A percentile compares a stretch with the other conserved stretches of the same genome.
These are phyloP conservation scores for Tympanopsis confertula DNA, from an alignment of 2,329 filamentous ascomycete species.

Conservation along the genomic window DNA sequence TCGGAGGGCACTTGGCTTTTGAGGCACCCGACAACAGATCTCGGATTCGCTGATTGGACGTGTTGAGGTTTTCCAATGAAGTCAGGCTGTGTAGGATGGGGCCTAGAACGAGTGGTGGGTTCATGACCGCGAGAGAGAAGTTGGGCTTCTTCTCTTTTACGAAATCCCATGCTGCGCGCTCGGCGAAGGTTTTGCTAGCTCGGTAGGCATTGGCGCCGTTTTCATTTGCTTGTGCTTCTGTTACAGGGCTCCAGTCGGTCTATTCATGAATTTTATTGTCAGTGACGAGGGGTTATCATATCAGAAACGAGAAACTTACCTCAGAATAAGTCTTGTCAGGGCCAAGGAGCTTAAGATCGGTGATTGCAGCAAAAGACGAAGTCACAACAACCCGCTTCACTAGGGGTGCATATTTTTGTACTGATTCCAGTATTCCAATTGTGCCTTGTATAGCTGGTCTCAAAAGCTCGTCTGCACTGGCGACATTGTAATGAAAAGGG, in stretches of 20 bases:
- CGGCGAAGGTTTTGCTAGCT: neutral
- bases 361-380: slow-evolving; percentile 34
- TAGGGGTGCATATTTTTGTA: slow-evolving; percentile 10
- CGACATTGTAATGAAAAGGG: slow-evolving; percentile 17
- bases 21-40: neutral
- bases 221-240: slow-evolving; percentile 26
- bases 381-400: slow-evolving; percentile 35
- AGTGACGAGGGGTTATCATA: slow-evolving; percentile 11
- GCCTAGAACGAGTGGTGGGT: neutral
- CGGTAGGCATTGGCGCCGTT: neutral
- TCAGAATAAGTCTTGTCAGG: slow-evolving; percentile 31
- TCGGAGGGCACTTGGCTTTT: neutral
- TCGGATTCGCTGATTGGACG: neutral
- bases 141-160: neutral
- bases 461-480: slow-evolving; percentile 27
- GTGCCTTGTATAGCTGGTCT: slow-evolving; percentile 29
- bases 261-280: slow-evolving; percentile 11
- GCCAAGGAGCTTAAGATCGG: slow-evolving; percentile 22
- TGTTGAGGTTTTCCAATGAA: neutral
- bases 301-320: slow-evolving; percentile 14
- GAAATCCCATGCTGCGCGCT: neutral
- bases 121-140: neutral
- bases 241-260: slow-evolving; percentile 33
- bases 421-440: slow-evolving; percentile 24
- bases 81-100: neutral